phyloP scores from a whole-genome alignment of 768 basidiomycete species.

The Fistulinella prunicolor region DNA sequence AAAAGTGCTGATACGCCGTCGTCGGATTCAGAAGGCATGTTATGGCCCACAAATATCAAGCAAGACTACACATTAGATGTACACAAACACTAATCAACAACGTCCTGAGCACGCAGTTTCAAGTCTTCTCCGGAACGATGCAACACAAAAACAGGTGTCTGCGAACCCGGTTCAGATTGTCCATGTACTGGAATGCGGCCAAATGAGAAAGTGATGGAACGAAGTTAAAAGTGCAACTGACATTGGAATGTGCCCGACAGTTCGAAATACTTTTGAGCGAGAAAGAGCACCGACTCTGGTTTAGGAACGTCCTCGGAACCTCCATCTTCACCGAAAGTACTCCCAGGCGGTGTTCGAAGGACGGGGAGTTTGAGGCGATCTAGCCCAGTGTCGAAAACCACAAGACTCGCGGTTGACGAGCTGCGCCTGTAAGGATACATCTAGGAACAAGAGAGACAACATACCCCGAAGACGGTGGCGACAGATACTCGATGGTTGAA shows the following conservation, averaged over 20 bases:
- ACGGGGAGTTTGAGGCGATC: constrained; percentile 50
- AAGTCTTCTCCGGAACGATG: constrained; percentile 9
- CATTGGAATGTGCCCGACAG: constrained; percentile 44
- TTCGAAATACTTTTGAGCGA: constrained; percentile 56
- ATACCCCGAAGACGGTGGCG: constrained; percentile 24
- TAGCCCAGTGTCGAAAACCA: constrained; percentile 62
- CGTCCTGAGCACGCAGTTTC: neutral
- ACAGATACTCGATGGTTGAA: constrained; percentile 37
- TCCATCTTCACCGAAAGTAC: constrained; percentile 14
- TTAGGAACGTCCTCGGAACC: constrained; percentile 19
- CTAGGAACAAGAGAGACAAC: constrained; percentile 2
- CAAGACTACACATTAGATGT: neutral
- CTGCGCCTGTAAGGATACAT: constrained; percentile 5
- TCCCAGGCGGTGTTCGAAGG: constrained; percentile 28
- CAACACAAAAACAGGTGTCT: constrained; percentile 7
- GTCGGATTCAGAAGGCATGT: constrained; percentile 24
- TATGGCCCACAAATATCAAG: too few species aligned
- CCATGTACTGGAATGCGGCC: constrained; percentile 9
- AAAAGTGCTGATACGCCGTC: constrained; percentile 40
- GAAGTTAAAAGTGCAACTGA: constrained; percentile 30
- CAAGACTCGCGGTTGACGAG: constrained; percentile 35
- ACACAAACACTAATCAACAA: constrained; percentile 22
- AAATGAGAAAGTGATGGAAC: constrained; percentile 1
- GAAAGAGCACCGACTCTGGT: constrained; percentile 37
- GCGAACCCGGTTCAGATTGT: constrained; percentile 1